These are phyloP conservation scores for Mariannaea elegans DNA, from an alignment of 2,329 filamentous ascomycete species.

Conservation along the genomic window DNA sequence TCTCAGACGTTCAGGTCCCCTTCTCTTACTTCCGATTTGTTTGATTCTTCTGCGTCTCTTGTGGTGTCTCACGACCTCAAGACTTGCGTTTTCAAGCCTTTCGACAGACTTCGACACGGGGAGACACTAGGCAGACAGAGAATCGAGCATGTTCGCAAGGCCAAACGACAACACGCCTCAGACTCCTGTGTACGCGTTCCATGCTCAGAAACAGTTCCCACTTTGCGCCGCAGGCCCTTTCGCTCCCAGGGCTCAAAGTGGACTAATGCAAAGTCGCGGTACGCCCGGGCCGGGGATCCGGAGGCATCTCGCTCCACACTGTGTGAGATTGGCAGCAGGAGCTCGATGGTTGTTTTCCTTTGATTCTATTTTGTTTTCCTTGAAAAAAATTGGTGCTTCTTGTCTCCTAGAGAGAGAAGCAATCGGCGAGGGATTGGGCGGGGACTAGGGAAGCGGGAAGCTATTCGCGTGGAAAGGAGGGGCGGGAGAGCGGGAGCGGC, in stretches of 20 bases:
- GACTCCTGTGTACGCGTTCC: not conserved
- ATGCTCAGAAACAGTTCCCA: not conserved
- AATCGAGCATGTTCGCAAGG: not conserved
- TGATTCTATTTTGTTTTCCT: not conserved
- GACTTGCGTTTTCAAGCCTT: not conserved
- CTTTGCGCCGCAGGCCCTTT: constrained; percentile 11
- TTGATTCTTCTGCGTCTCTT: constrained; percentile 10
- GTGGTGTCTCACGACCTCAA: not conserved
- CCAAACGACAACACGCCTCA: not conserved
- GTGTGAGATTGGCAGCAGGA: not conserved
- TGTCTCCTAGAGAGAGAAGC: not conserved
- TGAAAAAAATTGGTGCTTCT: constrained; percentile 2
- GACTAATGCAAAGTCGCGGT: constrained; percentile 18
- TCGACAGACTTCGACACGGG: not conserved
- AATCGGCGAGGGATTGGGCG: constrained; percentile 9
- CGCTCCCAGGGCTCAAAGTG: constrained; percentile 10
- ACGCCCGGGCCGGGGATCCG: constrained; percentile 16
- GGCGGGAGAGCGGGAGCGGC: constrained; percentile 20
- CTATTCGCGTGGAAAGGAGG: constrained; percentile 11
- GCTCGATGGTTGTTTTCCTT: not conserved
- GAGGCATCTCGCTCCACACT: constrained; percentile 16
- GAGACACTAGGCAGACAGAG: not conserved
- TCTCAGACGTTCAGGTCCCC: not conserved
- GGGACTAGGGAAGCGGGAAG: not conserved
- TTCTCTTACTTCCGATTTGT: not conserved